phyloP scores from a whole-genome alignment of 345 rosid genomes.

The Orychophragmus violaceus region DNA sequence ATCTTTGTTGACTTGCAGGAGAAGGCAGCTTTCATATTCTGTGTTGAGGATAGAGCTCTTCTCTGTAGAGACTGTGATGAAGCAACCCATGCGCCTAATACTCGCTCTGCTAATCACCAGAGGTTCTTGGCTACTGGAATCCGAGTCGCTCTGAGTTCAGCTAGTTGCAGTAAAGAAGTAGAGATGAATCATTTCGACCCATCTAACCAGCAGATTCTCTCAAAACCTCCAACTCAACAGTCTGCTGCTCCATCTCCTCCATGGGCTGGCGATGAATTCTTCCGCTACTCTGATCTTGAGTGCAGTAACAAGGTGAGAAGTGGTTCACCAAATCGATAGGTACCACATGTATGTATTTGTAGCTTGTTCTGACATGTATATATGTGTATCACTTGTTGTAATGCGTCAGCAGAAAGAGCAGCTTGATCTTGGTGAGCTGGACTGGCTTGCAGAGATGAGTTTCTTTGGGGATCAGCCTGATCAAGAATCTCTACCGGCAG shows the following conservation, averaged over 20 bases:
- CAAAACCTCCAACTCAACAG: constrained; percentile 42
- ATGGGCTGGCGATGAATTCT: constrained; percentile 72
- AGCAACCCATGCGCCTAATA: constrained; percentile 68
- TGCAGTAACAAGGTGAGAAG: constrained; percentile 62
- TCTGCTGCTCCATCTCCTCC: constrained; percentile 33
- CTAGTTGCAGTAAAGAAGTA: constrained; percentile 40
- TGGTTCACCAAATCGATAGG: not conserved
- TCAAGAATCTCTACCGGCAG: constrained; percentile 54
- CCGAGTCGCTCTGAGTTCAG: constrained; percentile 61
- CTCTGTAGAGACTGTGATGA: constrained; percentile 86
- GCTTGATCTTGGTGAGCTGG: constrained; percentile 65
- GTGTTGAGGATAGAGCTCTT: constrained; percentile 95
- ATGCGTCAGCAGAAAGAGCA: constrained; percentile 39
- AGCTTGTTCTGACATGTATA: constrained; percentile 1
- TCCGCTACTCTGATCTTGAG: constrained; percentile 58
- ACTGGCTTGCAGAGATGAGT: constrained; percentile 71
- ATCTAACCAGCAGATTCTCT: constrained; percentile 36
- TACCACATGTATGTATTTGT: not conserved
- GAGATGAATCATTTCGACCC: constrained; percentile 53
- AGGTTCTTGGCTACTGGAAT: constrained; percentile 90
- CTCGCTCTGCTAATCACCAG: constrained; percentile 86
- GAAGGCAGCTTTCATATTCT: constrained; percentile 91
- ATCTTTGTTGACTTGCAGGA: constrained; percentile 50
- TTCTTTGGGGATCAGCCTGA: constrained; percentile 54
- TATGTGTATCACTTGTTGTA: not conserved